Evolutionary conservation across 2,329 filamentous ascomycete species (phyloP).

Genomic region (Mariannaea elegans): DNA sequence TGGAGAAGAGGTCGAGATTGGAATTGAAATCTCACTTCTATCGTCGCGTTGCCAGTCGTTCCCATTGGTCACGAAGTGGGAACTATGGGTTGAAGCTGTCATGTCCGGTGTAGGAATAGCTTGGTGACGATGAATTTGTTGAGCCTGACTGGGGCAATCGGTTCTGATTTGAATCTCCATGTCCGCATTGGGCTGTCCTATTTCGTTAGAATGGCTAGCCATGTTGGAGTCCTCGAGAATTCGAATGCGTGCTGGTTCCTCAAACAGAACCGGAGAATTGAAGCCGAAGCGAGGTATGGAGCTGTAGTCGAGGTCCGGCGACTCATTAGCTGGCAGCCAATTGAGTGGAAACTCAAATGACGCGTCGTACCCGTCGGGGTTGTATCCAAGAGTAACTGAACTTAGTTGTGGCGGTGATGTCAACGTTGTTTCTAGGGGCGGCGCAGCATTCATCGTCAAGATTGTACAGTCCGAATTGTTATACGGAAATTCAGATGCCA

Average conservation of each 20-base stretch:
- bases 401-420: not conserved
- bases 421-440: not conserved
- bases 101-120: not conserved
- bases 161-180: no score
- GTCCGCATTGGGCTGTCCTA: not conserved
- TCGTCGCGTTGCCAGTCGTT: not conserved
- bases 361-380: not conserved
- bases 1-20: not conserved
- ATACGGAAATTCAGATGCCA: not conserved
- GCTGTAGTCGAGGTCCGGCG: slow-evolving; percentile 34
- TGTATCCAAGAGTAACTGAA: not conserved
- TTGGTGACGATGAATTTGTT: not conserved
- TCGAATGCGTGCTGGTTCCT: not conserved
- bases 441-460: not conserved
- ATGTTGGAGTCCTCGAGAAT: not conserved
- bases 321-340: slow-evolving; percentile 37
- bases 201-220: not conserved
- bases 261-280: not conserved
- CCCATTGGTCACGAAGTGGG: not conserved
- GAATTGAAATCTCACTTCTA: not conserved
- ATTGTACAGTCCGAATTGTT: not conserved
- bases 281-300: slow-evolving; percentile 14
- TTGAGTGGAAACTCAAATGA: slow-evolving; percentile 34
- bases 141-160: not conserved
- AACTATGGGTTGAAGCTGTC: not conserved